These are phyloP conservation scores for Calonectria hongkongensis DNA, from an alignment of 2,329 filamentous ascomycete species.

Conservation along the genomic window DNA sequence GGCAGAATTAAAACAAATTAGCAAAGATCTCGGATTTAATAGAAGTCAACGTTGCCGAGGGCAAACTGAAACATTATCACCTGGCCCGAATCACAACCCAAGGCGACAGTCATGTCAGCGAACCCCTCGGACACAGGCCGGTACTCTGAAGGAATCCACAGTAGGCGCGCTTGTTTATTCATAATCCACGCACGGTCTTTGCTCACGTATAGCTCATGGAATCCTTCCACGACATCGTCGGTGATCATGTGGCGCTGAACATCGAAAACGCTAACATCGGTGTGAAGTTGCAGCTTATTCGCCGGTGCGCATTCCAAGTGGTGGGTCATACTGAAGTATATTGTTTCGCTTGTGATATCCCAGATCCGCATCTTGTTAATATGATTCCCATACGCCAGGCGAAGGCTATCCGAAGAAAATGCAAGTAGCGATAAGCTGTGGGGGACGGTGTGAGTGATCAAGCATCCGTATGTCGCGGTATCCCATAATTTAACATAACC, in stretches of 20 bases:
- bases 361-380: background rate
- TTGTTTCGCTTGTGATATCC: background rate
- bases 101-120: no score
- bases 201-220: background rate
- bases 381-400: background rate
- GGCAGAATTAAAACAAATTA: no score
- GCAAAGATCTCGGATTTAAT: no score
- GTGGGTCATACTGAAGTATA: background rate
- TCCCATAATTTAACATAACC: no score
- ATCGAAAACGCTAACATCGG: background rate
- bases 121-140: background rate
- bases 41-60: no score
- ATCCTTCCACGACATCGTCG: background rate
- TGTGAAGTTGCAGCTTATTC: background rate
- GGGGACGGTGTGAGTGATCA: no score
- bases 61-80: no score
- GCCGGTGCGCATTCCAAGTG: background rate
- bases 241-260: background rate
- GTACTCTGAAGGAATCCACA: background rate
- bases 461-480: no score
- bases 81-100: no score
- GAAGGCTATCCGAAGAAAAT: background rate
- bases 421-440: background rate
- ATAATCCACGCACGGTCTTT: background rate
- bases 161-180: background rate